phyloP scores from a whole-genome alignment of 2,329 filamentous ascomycete genomes.

The Neonectria ditissima region DNA sequence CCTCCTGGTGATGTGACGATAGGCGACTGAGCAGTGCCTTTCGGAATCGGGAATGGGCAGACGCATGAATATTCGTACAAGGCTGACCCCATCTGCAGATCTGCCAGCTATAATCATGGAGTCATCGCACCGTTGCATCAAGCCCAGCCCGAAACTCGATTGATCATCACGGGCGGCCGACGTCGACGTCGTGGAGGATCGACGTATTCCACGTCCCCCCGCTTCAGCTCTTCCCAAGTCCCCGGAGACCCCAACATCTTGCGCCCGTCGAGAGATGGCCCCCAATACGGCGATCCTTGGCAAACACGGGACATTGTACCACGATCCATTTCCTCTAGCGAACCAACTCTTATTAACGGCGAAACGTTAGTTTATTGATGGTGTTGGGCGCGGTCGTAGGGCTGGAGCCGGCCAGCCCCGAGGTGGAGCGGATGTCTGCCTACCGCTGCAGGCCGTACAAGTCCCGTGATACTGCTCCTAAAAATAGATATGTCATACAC shows the following conservation, averaged over 20 bases:
- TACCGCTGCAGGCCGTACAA: constrained; percentile 10
- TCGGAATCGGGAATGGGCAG: not conserved
- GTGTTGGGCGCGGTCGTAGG: constrained; percentile 11
- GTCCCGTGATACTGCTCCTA: constrained; percentile 24
- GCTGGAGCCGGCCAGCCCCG: constrained; percentile 16
- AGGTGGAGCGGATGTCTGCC: not conserved
- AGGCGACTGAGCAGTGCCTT: not conserved
- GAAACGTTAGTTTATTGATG: constrained; percentile 8
- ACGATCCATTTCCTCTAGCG: not conserved
- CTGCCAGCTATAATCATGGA: not conserved
- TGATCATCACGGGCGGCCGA: not conserved
- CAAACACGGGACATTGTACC: not conserved
- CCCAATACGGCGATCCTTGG: not conserved
- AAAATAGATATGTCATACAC: constrained; percentile 12
- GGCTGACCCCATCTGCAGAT: not conserved
- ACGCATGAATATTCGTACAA: not conserved
- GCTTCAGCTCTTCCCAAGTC: no score
- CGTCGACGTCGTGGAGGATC: not conserved
- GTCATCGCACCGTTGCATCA: not conserved
- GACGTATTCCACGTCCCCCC: not conserved
- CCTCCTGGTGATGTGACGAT: constrained; percentile 8
- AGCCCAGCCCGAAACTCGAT: not conserved
- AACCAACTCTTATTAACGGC: not conserved
- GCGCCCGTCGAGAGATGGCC: not conserved
- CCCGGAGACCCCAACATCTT: not conserved